Conservation (phyloP, 768 basidiomycete species). For the Tubosaeta brunneosetosa region DNA sequence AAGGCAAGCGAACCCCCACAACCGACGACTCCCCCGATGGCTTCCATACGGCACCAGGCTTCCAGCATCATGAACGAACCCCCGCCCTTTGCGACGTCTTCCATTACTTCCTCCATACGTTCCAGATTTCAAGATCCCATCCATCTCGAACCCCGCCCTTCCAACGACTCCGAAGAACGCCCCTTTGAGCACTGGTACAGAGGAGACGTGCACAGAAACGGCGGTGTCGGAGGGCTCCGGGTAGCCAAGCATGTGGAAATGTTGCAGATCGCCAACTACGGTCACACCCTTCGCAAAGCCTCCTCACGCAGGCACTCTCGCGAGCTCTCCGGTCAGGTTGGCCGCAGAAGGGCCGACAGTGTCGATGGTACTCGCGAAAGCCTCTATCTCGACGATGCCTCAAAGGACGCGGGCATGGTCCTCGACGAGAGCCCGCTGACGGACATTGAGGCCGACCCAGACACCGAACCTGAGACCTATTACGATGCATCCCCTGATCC, state of each 20-base stretch:
- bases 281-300: conserved; percentile 49
- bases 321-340: conserved; percentile 19
- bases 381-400: conserved; percentile 63
- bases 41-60: conserved; percentile 34
- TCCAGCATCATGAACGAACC: conserved; percentile 59
- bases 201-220: conserved; percentile 80
- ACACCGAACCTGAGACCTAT: conserved; percentile 37
- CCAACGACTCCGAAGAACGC: conserved; percentile 73
- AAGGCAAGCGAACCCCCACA: conserved; percentile 28
- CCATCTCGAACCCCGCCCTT: conserved; percentile 43
- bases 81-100: conserved; percentile 51
- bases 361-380: conserved; percentile 58
- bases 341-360: conserved; percentile 64
- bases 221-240: conserved; percentile 81
- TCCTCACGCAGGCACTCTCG: conserved; percentile 23
- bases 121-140: conserved; percentile 31
- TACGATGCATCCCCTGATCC: conserved; percentile 33
- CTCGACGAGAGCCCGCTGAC: conserved; percentile 73
- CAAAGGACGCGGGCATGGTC: conserved; percentile 47
- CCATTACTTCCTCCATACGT: conserved; percentile 42
- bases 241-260: conserved; percentile 75
- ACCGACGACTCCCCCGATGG: conserved; percentile 30
- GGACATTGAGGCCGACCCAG: conserved; percentile 60
- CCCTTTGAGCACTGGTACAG: conserved; percentile 91
- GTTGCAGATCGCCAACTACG: conserved; percentile 84